Evolutionary conservation across 148 eudicot genomes (phyloP), one percentile per base, ranked within the genome.

Genomic region (Nyssa sinensis): DNA sequence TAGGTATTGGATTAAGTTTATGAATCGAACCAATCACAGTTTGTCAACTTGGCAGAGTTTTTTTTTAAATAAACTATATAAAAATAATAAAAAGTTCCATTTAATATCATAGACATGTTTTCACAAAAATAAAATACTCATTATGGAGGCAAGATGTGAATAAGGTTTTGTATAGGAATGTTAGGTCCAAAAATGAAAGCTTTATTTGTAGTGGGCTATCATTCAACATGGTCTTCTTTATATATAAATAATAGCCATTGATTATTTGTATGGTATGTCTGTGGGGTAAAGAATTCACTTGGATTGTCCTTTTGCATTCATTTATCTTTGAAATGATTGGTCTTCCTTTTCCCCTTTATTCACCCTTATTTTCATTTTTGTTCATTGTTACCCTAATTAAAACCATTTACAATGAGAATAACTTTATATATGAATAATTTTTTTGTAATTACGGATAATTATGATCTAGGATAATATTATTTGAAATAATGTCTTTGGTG

Each of bases 401-500:
- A 49, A 51, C 47, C 70, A 64, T 33, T 53, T 35, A 71, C 31
- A 31, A 51, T 24, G 28, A 51, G 62, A 64, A 64, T 29, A 39
- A 39, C 67, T 62, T 72, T 62, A 28, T 49, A 29, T 49, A 51
- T 8, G 47, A 23, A 14, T 32, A 64, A 49, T 49, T 21, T 47
- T 49, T 29, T 24, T 33, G 71, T 69, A 35, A 77, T 77, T 77
- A 81, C 77, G 69, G 62, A 67, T 64, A 33, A 72, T 81, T 67
- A 78, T 82, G 62, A 51, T 69, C 58, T 37, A 30, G 57, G 71
- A 72, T 68, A 79, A 25, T 79, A 81, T 78, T 74, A 74, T 81
- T 65, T 5, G 44, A 29, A 34, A 81, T 79, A 67, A 75, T 77
- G 71, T 47, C 62, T 55, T 72, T 24, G 5, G 34, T 63, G 70